These are phyloP conservation scores for Letharia lupina DNA, from an alignment of 495 filamentous ascomycete genomes.

Conservation along the genomic window DNA sequence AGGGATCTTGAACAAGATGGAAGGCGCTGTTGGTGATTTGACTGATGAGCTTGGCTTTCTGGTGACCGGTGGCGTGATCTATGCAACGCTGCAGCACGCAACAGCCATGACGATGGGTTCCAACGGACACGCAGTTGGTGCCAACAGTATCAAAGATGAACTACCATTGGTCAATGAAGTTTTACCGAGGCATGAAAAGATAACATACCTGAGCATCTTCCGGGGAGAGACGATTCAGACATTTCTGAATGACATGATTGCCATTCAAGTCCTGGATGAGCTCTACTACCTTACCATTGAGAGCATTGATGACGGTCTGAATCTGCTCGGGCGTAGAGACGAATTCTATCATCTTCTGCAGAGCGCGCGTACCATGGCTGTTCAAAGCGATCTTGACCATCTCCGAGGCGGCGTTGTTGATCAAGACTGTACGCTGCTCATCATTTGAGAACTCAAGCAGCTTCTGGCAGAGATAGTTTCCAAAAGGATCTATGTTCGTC, in stretches of 20 bases:
- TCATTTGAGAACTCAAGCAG: conserved; percentile 86
- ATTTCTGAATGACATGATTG: conserved; percentile 98
- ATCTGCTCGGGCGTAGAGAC: conserved; percentile 74
- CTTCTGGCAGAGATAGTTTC: conserved; percentile 97
- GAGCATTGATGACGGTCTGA: conserved; percentile 68
- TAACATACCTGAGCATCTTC: conserved; percentile 57
- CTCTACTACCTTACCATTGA: conserved; percentile 72
- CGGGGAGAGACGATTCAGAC: conserved; percentile 79
- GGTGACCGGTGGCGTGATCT: conserved; percentile 83
- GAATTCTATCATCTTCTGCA: conserved; percentile 99
- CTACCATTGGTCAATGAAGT: conserved; percentile 18
- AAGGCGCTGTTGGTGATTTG: conserved; percentile 78
- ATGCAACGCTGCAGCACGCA: conserved; percentile 97
- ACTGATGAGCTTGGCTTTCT: conserved; percentile 77
- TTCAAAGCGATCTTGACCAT: conserved; percentile 90
- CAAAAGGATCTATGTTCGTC: conserved; percentile 67
- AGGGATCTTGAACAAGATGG: conserved; percentile 85
- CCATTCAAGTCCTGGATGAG: conserved; percentile 95
- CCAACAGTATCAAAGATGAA: conserved; percentile 97
- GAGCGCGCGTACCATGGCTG: conserved; percentile 88
- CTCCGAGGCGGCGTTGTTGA: conserved; percentile 75
- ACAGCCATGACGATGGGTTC: conserved; percentile 95
- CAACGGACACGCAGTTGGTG: conserved; percentile 74
- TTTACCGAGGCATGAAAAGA: background rate
- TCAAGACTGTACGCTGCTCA: conserved; percentile 85